Percentiles rank a stretch among this genome's conserved stretches.
phyloP scores from a whole-genome alignment of 352 stramenopile genomes.

The Pythium biforme region DNA sequence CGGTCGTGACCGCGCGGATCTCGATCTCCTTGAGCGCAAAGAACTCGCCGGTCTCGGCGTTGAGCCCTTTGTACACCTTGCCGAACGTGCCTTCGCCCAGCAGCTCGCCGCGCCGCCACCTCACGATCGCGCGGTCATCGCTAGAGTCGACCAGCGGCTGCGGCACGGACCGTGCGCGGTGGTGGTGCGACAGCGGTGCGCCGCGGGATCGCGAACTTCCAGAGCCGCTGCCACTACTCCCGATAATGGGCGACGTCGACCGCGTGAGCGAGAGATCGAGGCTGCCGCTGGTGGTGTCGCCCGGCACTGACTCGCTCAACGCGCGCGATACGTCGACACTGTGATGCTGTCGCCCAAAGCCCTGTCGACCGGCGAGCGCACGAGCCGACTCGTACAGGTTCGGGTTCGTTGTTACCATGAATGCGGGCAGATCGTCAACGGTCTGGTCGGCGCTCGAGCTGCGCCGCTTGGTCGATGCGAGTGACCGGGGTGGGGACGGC shows the following conservation, averaged over 20 bases:
- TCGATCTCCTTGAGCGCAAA: constrained; percentile 91
- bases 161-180: constrained; percentile 1
- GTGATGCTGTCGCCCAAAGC: constrained; percentile 21
- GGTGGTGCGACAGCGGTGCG: neutral
- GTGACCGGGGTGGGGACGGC: constrained; percentile 12
- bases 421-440: neutral
- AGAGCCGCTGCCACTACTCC: constrained; percentile 15
- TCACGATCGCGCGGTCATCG: constrained; percentile 39
- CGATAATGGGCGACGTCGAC: constrained; percentile 53
- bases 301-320: too few species aligned
- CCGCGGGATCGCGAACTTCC: constrained; percentile 4
- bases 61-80: constrained; percentile 95
- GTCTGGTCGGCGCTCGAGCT: constrained; percentile 21
- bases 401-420: too few species aligned
- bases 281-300: neutral
- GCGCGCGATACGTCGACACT: constrained; percentile 16
- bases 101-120: constrained; percentile 93
- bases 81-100: constrained; percentile 96
- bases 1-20: constrained; percentile 53
- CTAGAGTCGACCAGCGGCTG: constrained; percentile 14
- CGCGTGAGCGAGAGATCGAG: constrained; percentile 40
- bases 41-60: constrained; percentile 88
- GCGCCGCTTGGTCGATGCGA: constrained; percentile 16
- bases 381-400: constrained; percentile 22
- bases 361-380: constrained; percentile 22